Percentiles rank a stretch among this genome's conserved stretches.
phyloP scores from a whole-genome alignment of 2,329 filamentous ascomycete species.

The Geosmithia morbida region DNA sequence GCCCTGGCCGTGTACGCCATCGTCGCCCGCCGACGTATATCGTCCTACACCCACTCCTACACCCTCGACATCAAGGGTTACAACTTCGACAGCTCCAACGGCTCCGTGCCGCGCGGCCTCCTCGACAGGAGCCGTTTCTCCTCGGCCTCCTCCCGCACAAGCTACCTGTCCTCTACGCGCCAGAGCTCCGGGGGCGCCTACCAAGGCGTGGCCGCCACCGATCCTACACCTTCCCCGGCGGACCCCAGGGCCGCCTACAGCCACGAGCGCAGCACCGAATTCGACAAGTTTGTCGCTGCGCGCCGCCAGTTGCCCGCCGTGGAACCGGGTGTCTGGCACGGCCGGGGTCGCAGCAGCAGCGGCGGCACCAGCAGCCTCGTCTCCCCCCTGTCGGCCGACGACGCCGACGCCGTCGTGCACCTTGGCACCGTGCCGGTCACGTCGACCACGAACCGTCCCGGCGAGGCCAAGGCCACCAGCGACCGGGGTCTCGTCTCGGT shows the following conservation, averaged over 20 bases:
- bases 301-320: not conserved
- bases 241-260: constrained; percentile 17
- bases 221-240: not conserved
- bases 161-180: constrained; percentile 9
- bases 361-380: not conserved
- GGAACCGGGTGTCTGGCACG: not conserved
- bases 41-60: constrained; percentile 33
- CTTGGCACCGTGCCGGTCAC: not conserved
- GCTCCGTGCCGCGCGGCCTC: constrained; percentile 9
- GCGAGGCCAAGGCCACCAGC: constrained; percentile 12
- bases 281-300: constrained; percentile 27
- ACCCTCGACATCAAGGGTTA: constrained; percentile 33
- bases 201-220: not conserved
- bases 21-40: constrained; percentile 29
- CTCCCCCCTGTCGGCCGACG: no score
- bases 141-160: constrained; percentile 11
- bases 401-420: not conserved
- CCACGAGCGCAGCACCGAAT: constrained; percentile 31
- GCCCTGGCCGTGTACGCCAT: constrained; percentile 30
- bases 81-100: constrained; percentile 22
- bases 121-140: constrained; percentile 13
- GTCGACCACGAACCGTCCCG: constrained; percentile 6
- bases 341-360: not conserved
- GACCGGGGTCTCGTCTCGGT: constrained; percentile 22
- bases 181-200: constrained; percentile 2